phyloP scores from a whole-genome alignment of 202 grass and related monocot genomes.

The Carex arenaria region DNA sequence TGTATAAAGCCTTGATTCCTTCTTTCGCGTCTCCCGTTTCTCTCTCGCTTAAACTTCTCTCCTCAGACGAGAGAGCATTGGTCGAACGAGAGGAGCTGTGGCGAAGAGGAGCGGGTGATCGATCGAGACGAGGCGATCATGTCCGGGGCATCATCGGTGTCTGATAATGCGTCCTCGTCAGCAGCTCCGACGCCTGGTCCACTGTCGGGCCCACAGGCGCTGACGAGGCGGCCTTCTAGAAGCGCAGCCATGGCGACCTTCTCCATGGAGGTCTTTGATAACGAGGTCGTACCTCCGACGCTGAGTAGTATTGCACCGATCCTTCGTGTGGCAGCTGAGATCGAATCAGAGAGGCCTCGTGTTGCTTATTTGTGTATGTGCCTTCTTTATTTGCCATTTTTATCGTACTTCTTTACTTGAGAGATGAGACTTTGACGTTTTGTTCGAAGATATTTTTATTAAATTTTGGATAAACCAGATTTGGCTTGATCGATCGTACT shows the following conservation, averaged over 20 bases:
- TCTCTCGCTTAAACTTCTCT: neutral
- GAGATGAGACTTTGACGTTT: neutral
- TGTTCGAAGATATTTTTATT: neutral
- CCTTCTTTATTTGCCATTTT: neutral
- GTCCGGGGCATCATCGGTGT: constrained; percentile 2
- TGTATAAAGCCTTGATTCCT: neutral
- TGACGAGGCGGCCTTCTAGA: constrained; percentile 69
- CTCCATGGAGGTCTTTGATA: constrained; percentile 96
- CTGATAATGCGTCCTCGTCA: constrained; percentile 22
- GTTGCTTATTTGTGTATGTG: constrained; percentile 83
- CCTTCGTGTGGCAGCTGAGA: constrained; percentile 79
- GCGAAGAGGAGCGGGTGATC: neutral
- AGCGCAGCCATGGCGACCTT: constrained; percentile 60
- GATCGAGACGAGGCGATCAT: neutral
- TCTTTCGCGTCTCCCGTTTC: neutral
- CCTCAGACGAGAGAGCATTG: neutral
- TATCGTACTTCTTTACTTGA: neutral
- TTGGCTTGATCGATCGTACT: neutral
- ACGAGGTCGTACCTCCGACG: constrained; percentile 80
- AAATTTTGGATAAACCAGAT: neutral
- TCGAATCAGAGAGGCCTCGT: constrained; percentile 80
- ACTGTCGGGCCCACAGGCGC: constrained; percentile 27
- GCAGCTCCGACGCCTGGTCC: neutral
- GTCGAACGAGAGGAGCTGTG: neutral
- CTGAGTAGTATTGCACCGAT: constrained; percentile 79